These are phyloP conservation scores for Cryptosporidium tyzzeri DNA, from an alignment of 169 alveolate species.

Conservation along the genomic window DNA sequence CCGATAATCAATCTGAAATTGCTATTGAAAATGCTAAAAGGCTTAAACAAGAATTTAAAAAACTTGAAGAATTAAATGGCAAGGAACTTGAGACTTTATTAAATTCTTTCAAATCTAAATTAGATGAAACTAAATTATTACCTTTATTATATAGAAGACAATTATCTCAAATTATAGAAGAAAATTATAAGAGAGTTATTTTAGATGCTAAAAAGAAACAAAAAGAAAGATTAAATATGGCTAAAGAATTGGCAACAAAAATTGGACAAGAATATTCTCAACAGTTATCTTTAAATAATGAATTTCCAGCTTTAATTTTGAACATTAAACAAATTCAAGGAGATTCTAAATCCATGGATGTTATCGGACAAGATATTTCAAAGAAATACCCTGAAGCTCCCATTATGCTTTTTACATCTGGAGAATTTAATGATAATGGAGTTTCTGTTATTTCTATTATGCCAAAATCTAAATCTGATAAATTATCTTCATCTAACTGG, in stretches of 20 bases:
- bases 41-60: constrained; percentile 76
- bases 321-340: constrained; percentile 44
- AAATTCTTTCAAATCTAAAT: not conserved
- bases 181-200: constrained; percentile 32
- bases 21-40: constrained; percentile 80
- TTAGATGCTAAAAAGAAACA: constrained; percentile 46
- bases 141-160: constrained; percentile 37
- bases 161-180: constrained; percentile 10
- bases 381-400: constrained; percentile 23
- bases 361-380: constrained; percentile 31
- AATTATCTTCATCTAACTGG: constrained; percentile 24
- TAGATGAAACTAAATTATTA: constrained; percentile 44
- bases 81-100: constrained; percentile 30
- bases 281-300: not conserved
- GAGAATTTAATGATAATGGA: constrained; percentile 46
- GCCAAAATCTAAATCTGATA: constrained; percentile 23
- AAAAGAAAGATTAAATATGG: constrained; percentile 53
- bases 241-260: constrained; percentile 42
- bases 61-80: constrained; percentile 40
- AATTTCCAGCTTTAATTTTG: not conserved
- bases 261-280: constrained; percentile 8
- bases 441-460: constrained; percentile 54
- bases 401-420: constrained; percentile 58
- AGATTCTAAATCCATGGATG: constrained; percentile 50
- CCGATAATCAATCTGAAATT: constrained; percentile 85